Conservation (phyloP, 179 eudicot genomes). For the Patellifolia procumbens region DNA sequence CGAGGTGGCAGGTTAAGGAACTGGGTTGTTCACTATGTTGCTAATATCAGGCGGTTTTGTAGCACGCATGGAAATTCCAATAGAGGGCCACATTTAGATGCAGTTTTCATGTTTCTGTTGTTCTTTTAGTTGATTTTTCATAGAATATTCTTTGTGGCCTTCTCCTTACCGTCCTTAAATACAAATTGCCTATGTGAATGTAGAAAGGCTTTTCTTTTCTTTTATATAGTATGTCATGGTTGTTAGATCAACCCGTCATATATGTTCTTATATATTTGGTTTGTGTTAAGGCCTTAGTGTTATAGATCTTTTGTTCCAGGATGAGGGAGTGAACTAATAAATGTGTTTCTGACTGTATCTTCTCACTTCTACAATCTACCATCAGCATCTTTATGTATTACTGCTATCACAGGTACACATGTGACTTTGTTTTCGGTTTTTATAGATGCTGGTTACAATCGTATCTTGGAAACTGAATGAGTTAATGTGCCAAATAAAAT, state of each 20-base stretch:
- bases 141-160: constrained; percentile 38
- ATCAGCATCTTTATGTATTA: no score
- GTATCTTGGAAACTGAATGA: no score
- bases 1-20: constrained; percentile 25
- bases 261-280: constrained; percentile 11
- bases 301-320: background rate
- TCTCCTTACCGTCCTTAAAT: constrained; percentile 14
- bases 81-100: constrained; percentile 26
- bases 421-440: no score
- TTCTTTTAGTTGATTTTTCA: constrained; percentile 17
- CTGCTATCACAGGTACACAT: no score
- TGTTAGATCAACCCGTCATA: constrained; percentile 18
- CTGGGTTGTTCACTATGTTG: constrained; percentile 15
- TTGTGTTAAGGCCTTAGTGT: background rate
- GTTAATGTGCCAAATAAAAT: no score
- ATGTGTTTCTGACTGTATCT: no score
- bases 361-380: no score
- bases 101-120: constrained; percentile 14
- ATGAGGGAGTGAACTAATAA: background rate
- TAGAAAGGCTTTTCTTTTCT: constrained; percentile 30
- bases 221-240: constrained; percentile 12
- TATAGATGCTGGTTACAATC: no score
- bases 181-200: constrained; percentile 33
- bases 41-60: constrained; percentile 22
- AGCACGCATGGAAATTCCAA: constrained; percentile 22